phyloP scores from a whole-genome alignment of 2,329 filamentous ascomycete species.

The Monilinia vaccinii-corymbosi region DNA sequence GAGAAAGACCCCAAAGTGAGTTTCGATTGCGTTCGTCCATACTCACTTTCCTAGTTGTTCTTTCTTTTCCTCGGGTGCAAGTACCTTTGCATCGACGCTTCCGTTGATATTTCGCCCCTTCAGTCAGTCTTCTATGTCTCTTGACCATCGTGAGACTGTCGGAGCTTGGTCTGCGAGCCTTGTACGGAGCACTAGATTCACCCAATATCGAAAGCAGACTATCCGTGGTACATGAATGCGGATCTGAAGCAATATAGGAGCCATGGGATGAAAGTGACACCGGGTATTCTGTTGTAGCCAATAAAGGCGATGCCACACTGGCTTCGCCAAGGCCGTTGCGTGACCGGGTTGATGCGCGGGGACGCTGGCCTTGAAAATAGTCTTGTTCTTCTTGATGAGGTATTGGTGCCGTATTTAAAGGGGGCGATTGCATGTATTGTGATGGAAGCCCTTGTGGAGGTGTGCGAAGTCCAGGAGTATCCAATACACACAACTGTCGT shows the following conservation, averaged over 20 bases:
- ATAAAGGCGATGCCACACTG: not conserved
- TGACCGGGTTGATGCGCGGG: not conserved
- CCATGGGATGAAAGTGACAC: conserved; percentile 4
- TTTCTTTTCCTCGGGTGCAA: not conserved
- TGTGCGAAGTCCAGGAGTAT: not conserved
- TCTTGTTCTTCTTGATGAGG: not conserved
- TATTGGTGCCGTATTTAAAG: not conserved
- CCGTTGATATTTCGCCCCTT: not conserved
- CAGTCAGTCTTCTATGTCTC: conserved; percentile 11
- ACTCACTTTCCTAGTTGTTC: not conserved
- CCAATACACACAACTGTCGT: not conserved
- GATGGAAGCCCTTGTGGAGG: not conserved
- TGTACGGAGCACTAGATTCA: conserved; percentile 15
- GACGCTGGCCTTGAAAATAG: not conserved
- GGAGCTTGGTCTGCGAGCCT: conserved; percentile 11
- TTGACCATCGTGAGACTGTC: conserved; percentile 19
- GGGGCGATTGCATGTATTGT: not conserved
- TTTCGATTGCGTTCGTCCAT: conserved; percentile 2
- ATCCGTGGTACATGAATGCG: conserved; percentile 12
- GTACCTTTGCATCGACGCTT: conserved; percentile 5
- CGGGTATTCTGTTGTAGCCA: not conserved
- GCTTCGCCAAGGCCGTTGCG: not conserved
- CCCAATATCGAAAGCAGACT: conserved; percentile 10
- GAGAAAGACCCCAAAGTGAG: conserved; percentile 3
- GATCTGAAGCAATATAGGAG: conserved; percentile 13